These are phyloP conservation scores for Xylaria nigripes DNA, from an alignment of 495 filamentous ascomycete genomes.

Conservation along the genomic window DNA sequence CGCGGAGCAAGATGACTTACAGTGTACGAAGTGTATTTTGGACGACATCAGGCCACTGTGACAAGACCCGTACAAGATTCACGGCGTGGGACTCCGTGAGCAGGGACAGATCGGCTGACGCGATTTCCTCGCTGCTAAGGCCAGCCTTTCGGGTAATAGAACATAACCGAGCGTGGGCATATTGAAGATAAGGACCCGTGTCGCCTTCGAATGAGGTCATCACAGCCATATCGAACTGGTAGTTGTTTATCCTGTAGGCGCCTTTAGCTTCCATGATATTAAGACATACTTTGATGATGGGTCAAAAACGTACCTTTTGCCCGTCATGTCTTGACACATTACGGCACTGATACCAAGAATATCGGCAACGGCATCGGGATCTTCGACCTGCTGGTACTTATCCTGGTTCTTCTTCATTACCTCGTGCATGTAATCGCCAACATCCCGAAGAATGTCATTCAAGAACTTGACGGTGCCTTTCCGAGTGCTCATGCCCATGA, in stretches of 20 bases:
- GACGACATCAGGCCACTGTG: slow-evolving; percentile 57
- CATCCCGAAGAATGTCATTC: slow-evolving; percentile 54
- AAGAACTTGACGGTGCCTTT: slow-evolving; percentile 47
- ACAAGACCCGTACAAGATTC: slow-evolving; percentile 52
- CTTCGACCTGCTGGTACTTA: slow-evolving; percentile 53
- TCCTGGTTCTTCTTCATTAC: slow-evolving; percentile 53
- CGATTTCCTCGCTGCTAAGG: slow-evolving; percentile 46
- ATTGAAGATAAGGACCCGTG: slow-evolving; percentile 63
- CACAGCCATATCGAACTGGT: slow-evolving; percentile 53
- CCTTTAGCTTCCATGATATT: background rate
- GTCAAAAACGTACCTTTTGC: slow-evolving; percentile 43
- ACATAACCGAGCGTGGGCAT: slow-evolving; percentile 57
- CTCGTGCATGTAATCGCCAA: slow-evolving; percentile 57
- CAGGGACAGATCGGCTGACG: slow-evolving; percentile 47
- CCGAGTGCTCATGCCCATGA: slow-evolving; percentile 56
- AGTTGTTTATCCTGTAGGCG: slow-evolving; percentile 49
- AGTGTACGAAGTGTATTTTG: slow-evolving; percentile 56
- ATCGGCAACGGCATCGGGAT: slow-evolving; percentile 48
- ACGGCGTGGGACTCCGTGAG: slow-evolving; percentile 52
- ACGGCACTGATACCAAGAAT: slow-evolving; percentile 54
- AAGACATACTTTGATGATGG: background rate
- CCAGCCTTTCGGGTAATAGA: slow-evolving; percentile 50
- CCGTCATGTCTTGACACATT: slow-evolving; percentile 60
- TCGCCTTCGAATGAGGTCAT: slow-evolving; percentile 68
- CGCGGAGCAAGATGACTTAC: background rate